Evolutionary conservation across 768 basidiomycete species (phyloP), one percentile per base, ranked within the genome.

Genomic region (Suillus hirtellus): DNA sequence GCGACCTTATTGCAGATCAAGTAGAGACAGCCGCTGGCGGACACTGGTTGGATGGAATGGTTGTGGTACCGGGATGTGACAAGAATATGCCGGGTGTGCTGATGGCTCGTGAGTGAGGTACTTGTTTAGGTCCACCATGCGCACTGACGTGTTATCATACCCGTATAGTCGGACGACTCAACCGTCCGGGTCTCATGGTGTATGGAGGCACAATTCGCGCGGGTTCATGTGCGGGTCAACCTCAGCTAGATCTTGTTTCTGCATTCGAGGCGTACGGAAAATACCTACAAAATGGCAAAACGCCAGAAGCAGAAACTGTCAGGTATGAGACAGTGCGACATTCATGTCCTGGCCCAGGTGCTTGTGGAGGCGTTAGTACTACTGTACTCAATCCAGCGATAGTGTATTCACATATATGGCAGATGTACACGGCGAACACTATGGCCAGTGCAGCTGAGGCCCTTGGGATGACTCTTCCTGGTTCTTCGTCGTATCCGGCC

Each of bases 21-120:
- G 96, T 99, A 21, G 96, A 99, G 79, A 93, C 93, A 12, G 95
- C 93, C 19, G 96, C 90, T 35, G 96, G 92, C 15, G 97, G 96
- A 6, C 97, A 99, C 74, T 97, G 96, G 87, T 86, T 99, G 15
- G 97, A 99, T 71, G 97, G 95, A 46, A 93, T 97, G 91, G 94
- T 98, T 44, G 95, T 94, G 64, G 83, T 99, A 60, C 97, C 97
- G 24, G 97, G 96, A 46, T 99, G 95, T 73, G 96, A 99, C 81
- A 99, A 99, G 80, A 99, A 99, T 79, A 99, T 99, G 96, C 97
- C 97, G n/a, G 97, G 97, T 65, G 96, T 97, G 43, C 81, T 98
- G 69, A 99, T 99, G 85, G 97, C 95, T 55, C 86, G 93, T 94
- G 70, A 78, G 92, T 86, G 34, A 14, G 58, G 60, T 58, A 24